Evolutionary conservation across 768 basidiomycete species (phyloP).

Genomic region (Crepidotus variabilis): DNA sequence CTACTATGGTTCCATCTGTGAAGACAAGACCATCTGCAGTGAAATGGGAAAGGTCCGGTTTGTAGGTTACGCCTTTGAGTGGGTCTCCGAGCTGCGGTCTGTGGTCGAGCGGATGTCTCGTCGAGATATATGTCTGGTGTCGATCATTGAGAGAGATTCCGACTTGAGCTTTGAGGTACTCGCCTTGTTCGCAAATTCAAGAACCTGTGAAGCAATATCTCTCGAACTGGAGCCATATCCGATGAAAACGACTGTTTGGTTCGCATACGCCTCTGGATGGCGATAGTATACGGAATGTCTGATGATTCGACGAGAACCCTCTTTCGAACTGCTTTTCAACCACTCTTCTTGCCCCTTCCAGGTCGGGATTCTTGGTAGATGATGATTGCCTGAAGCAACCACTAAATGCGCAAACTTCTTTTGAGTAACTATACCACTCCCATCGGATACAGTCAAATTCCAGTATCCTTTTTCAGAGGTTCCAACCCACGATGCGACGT

Average conservation of each 20-base stretch:
- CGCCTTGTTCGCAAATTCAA: constrained; percentile 37
- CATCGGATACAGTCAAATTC: constrained; percentile 34
- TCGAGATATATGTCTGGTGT: constrained; percentile 25
- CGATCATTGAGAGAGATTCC: not conserved
- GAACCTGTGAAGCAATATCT: constrained; percentile 43
- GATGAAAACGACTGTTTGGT: constrained; percentile 42
- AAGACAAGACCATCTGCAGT: constrained; percentile 41
- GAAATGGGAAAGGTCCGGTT: constrained; percentile 48
- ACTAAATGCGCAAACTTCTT: constrained; percentile 50
- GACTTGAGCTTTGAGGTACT: constrained; percentile 1
- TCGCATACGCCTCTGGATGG: constrained; percentile 36
- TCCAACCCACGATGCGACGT: constrained; percentile 41
- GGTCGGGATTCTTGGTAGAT: constrained; percentile 40
- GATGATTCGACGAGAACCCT: constrained; percentile 30
- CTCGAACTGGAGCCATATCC: constrained; percentile 44
- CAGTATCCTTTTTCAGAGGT: constrained; percentile 34
- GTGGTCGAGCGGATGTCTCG: constrained; percentile 21
- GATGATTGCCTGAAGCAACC: constrained; percentile 54
- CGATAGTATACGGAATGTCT: constrained; percentile 55
- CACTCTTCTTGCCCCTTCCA: constrained; percentile 49
- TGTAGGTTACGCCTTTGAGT: constrained; percentile 24
- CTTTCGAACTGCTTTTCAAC: constrained; percentile 25
- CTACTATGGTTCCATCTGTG: constrained; percentile 36
- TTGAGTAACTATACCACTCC: constrained; percentile 16
- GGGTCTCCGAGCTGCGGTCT: constrained; percentile 4